phyloP scores from a whole-genome alignment of 2,329 filamentous ascomycete genomes.

The Aspergillus neotritici region DNA sequence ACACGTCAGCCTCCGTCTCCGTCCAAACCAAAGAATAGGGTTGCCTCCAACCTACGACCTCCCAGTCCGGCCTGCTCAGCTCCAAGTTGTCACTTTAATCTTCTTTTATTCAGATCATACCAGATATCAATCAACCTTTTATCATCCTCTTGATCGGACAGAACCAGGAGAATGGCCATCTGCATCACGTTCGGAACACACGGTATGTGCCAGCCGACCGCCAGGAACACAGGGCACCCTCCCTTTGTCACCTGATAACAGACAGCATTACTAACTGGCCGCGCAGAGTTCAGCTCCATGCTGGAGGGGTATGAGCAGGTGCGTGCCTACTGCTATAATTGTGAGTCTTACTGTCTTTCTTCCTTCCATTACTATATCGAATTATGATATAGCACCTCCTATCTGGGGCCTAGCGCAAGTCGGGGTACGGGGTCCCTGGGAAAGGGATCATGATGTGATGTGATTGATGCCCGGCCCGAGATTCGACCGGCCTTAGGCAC shows the following conservation, averaged over 20 bases:
- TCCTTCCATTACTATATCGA: not conserved
- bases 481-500: no score
- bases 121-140: not conserved
- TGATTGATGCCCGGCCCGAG: slow-evolving; percentile 1
- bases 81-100: not conserved
- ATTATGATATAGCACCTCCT: not conserved
- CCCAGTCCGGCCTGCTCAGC: not conserved
- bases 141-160: not conserved
- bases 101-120: slow-evolving; percentile 1
- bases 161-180: slow-evolving; percentile 31
- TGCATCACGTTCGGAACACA: slow-evolving; percentile 42
- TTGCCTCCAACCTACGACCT: slow-evolving; percentile 22
- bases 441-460: no score
- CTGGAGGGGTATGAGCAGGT: slow-evolving; percentile 43
- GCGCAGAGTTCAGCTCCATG: slow-evolving; percentile 39
- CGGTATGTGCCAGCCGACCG: slow-evolving; percentile 23
- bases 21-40: slow-evolving; percentile 9
- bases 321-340: slow-evolving; percentile 44
- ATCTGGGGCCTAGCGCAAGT: no score
- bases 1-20: slow-evolving; percentile 19
- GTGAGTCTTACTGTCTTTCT: slow-evolving; percentile 24
- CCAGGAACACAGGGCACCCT: not conserved
- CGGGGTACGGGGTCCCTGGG: no score
- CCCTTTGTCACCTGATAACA: no score
- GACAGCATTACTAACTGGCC: not conserved